A percentile compares a stretch with the other conserved stretches of the same genome.
Conservation (phyloP, 495 filamentous ascomycete genomes). For the Arthonia radiata region DNA sequence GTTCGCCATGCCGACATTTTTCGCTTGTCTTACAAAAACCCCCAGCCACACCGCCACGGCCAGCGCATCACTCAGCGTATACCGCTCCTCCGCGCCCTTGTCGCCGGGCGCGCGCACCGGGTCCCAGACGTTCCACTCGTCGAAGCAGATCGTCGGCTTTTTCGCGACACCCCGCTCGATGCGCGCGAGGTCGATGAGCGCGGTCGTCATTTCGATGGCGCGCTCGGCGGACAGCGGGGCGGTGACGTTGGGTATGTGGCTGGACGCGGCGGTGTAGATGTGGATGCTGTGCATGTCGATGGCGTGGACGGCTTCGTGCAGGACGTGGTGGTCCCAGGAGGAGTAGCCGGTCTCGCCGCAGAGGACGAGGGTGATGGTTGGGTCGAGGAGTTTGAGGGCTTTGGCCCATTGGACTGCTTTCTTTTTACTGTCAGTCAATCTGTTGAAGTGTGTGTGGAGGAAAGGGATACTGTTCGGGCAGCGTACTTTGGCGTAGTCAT, state of each 20-base stretch:
- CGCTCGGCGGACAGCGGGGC: constrained; percentile 48
- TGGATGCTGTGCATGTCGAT: constrained; percentile 52
- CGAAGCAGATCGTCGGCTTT: constrained; percentile 48
- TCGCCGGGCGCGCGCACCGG: constrained; percentile 37
- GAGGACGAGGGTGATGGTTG: constrained; percentile 36
- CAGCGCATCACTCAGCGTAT: constrained; percentile 52
- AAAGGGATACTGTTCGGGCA: too few species aligned
- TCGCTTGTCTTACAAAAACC: constrained; percentile 53
- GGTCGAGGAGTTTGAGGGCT: constrained; percentile 51
- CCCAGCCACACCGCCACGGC: constrained; percentile 54
- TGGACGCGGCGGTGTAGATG: constrained; percentile 36
- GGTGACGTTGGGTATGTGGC: constrained; percentile 28
- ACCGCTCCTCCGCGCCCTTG: constrained; percentile 16
- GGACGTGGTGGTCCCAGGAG: constrained; percentile 47
- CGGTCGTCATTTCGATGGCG: constrained; percentile 42
- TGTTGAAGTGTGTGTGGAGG: too few species aligned
- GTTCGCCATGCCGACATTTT: constrained; percentile 53
- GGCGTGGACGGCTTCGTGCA: constrained; percentile 24
- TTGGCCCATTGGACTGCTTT: constrained; percentile 62
- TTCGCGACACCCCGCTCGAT: constrained; percentile 38
- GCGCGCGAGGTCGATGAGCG: constrained; percentile 46
- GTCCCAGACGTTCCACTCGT: constrained; percentile 78
- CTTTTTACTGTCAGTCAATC: too few species aligned
- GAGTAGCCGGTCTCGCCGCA: constrained; percentile 44
- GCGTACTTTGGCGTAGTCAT: constrained; percentile 53